Base-by-base conservation (phyloP, 108 stramenopile genomes). In the Epithemia pelagica region DNA sequence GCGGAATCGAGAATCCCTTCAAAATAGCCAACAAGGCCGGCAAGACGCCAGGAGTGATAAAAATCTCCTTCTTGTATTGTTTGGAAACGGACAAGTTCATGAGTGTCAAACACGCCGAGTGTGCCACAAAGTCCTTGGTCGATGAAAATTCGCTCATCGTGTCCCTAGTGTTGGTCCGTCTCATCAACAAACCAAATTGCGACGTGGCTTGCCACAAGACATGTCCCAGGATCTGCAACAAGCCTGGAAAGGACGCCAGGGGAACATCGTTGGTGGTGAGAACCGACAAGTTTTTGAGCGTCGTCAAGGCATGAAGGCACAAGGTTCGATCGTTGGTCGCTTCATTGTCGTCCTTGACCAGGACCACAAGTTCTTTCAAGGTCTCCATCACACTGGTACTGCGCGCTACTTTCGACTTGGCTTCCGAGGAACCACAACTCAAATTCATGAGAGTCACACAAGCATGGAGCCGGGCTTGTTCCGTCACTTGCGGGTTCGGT, bases 401-500 rank as follows among this genome's bases (percentile, higher is more conserved):
- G 37, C 15, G 59, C 57, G 28, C 81, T 74, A 62, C 82, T 82
- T 37, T 82, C 79, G 37, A 80, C 67, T 70, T 85, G 80, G 37
- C 78, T 82, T 20, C 71, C 73, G 15, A 15, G 67, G 82, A 82
- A 37, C 92, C 92, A 66, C 92, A 94, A 60, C 87, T 88, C 64
- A 94, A 72, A 62, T 94, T 90, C 89, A 94, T 90, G 32, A 94
- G 88, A 56, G 92, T 89, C 60, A 94, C 90, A 69, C 92, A 94
- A 28, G 92, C 92, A 71, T 94, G 92, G 19, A 94, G 76, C 1
- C 88, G 68, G 1, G 89, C 89, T 74, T 91, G 89, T 26, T 88
- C 86, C 21, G 84, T 46, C 10, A 46, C 37, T 46, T 46, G 37
- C 37, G 37, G 5, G 37, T n/a, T n/a, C n/a, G n/a, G n/a, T n/a